A percentile compares a stretch with the other conserved stretches of the same genome.
phyloP scores from a whole-genome alignment of 129 eudicot genomes.

The Logfia minima region DNA sequence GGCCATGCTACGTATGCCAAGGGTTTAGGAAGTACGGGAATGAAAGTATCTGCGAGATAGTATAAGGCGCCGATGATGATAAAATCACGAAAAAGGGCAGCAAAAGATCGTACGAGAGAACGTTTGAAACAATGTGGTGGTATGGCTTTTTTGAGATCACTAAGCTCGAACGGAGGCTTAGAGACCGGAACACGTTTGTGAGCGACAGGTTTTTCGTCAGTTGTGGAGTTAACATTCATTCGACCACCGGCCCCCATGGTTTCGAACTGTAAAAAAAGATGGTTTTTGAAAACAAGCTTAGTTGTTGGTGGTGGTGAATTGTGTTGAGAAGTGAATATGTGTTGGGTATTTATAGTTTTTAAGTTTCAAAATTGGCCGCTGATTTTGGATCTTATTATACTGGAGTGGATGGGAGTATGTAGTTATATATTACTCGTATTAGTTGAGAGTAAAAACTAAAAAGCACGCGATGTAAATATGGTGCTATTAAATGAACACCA shows the following conservation, averaged over 20 bases:
- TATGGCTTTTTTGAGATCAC: conserved; percentile 38
- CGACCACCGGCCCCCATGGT: conserved; percentile 27
- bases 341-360: too few relatives aligned
- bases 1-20: conserved; percentile 41
- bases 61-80: conserved; percentile 20
- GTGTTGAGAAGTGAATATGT: too few relatives aligned
- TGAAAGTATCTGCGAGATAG: conserved; percentile 28
- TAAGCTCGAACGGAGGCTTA: conserved; percentile 34
- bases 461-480: too few relatives aligned
- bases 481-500: too few relatives aligned
- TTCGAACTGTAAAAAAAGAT: not conserved
- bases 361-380: too few relatives aligned
- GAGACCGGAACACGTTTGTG: conserved; percentile 28
- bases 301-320: too few relatives aligned
- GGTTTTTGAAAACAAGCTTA: too few relatives aligned
- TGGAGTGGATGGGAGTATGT: too few relatives aligned
- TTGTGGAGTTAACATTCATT: not conserved
- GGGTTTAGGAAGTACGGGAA: conserved; percentile 28
- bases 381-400: too few relatives aligned
- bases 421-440: too few relatives aligned
- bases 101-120: conserved; percentile 26
- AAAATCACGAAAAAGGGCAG: conserved; percentile 27
- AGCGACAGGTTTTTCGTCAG: conserved; percentile 15
- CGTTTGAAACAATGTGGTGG: conserved; percentile 45
- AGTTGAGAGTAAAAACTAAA: too few relatives aligned